Base-by-base conservation (phyloP, 2,329 filamentous ascomycete genomes). In the Cercospora janseana region DNA sequence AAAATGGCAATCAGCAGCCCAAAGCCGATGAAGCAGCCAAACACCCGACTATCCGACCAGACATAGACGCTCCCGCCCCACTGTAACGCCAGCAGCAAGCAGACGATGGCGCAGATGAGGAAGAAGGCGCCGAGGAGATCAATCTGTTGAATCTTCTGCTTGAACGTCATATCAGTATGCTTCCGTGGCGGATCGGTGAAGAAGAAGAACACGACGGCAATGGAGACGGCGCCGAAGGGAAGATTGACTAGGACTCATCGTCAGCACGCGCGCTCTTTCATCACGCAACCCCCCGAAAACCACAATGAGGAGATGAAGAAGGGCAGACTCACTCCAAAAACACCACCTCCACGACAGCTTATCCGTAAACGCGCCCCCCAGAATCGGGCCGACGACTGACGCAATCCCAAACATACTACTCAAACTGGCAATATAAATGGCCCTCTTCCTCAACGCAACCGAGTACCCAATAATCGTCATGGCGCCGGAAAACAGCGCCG, bases 401-500 rank as follows among this genome's bases (percentile, higher is more conserved):
- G 68, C 63, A 18, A 74, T 68, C 0, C 67, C 70, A 45, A 70
- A 74, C 63, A 71, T 70, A 16, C 59, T 63, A 0, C 60, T 63
- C 2, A 72, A 46, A 0, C 64, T 57, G 1, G 65, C 72, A 15
- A 71, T 67, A 31, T 70, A 72, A 5, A 71, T 70, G 3, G 75
- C 65, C 5, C 73, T 62, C 61, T 72, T 73, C 13, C 68, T 60
- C 52, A 75, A 65, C 0, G 70, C 66, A 0, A 73, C 69, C 0
- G 67, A 66, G 46, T 70, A 72, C 0, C 71, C 70, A 15, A 79
- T 61, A 27, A 81, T 78, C 4, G 71, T 79, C 54, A 81, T 65
- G 3, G 69, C 68, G 0, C 80, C 79, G n/a, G 73, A 78, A 48
- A 74, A 69, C 2, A 82, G 56, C 0, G 75, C 80, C 1, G 79